These are phyloP conservation scores for Juncus inflexus DNA, from an alignment of 176 grass and related monocot species.

Conservation along the genomic window DNA sequence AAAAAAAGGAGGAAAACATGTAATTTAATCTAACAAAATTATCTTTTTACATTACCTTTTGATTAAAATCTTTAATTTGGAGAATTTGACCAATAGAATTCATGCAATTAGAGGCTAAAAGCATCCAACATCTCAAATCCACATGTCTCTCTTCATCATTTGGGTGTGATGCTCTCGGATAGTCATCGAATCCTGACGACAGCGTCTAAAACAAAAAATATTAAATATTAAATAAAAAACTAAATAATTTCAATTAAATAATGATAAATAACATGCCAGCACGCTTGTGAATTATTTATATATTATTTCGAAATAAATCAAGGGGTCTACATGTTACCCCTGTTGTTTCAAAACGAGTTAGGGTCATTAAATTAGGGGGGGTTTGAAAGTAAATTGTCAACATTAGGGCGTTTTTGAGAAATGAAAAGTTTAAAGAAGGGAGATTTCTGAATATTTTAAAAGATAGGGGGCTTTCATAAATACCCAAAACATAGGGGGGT, in stretches of 20 bases:
- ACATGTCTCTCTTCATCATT: conserved; percentile 87
- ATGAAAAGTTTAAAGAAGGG: too few species aligned
- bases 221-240: conserved; percentile 22
- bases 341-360: too few species aligned
- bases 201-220: conserved; percentile 57
- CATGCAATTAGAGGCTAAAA: conserved; percentile 88
- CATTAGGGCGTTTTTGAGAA: too few species aligned
- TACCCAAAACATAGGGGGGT: too few species aligned
- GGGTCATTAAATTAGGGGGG: too few species aligned
- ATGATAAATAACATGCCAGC: too few species aligned
- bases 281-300: too few species aligned
- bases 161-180: conserved; percentile 93
- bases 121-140: conserved; percentile 94
- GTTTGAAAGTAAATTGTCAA: too few species aligned
- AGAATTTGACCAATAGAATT: conserved; percentile 69
- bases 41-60: conserved; percentile 42
- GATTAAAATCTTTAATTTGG: conserved; percentile 50
- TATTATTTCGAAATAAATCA: too few species aligned
- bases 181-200: conserved; percentile 94
- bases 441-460: too few species aligned
- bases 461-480: too few species aligned
- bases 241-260: not conserved
- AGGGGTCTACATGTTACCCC: too few species aligned
- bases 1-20: not conserved
- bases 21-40: conserved; percentile 2